Conservation (phyloP, 2,329 filamentous ascomycete genomes). For the Epichloe sibirici region DNA sequence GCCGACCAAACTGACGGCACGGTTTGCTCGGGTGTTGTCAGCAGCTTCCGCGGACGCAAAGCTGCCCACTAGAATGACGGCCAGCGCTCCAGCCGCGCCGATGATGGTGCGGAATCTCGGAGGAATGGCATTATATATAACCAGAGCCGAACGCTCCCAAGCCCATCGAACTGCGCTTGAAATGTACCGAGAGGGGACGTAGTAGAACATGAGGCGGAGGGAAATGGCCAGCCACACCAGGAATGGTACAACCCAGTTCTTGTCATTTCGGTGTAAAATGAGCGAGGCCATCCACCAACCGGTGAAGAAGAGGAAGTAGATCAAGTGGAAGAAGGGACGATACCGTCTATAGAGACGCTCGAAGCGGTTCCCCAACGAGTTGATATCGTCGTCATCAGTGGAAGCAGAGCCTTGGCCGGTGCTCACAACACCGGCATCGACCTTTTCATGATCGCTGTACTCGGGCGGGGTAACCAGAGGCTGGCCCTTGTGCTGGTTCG, state of each 20-base stretch:
- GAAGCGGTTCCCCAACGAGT: conserved; percentile 10
- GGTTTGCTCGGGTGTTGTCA: conserved; percentile 70
- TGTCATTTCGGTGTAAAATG: conserved; percentile 57
- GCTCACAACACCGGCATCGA: conserved; percentile 18
- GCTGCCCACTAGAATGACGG: conserved; percentile 63
- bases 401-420: conserved; percentile 15
- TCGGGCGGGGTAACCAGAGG: conserved; percentile 19
- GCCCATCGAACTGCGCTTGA: conserved; percentile 52
- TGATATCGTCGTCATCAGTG: conserved; percentile 7
- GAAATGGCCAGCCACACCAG: conserved; percentile 65
- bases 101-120: conserved; percentile 49
- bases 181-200: conserved; percentile 55
- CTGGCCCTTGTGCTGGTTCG: conserved; percentile 17
- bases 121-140: conserved; percentile 50
- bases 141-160: conserved; percentile 54
- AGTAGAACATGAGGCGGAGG: conserved; percentile 61
- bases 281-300: conserved; percentile 69
- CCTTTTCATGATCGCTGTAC: conserved; percentile 29
- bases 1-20: conserved; percentile 71
- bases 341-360: conserved; percentile 31
- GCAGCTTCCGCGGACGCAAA: conserved; percentile 59
- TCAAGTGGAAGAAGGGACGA: conserved; percentile 33
- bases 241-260: conserved; percentile 77
- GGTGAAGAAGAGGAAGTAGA: conserved; percentile 32
- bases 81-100: conserved; percentile 52